Evolutionary conservation across 2,329 filamentous ascomycete genomes (phyloP).

Genomic region (Colletotrichum tofieldiae): DNA sequence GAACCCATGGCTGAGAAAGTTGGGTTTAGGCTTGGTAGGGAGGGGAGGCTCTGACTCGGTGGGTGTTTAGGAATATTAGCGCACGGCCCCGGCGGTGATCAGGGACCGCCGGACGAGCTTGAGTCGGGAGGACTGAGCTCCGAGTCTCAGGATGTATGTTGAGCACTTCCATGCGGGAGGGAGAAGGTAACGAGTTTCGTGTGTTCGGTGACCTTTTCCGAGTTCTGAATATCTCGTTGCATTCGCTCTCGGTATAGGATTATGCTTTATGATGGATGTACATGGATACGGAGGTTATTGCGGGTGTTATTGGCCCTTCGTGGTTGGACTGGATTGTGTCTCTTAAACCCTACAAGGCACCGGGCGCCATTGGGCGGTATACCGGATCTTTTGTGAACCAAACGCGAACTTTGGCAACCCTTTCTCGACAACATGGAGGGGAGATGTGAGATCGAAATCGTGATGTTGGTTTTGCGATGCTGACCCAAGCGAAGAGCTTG

Average conservation of each 20-base stretch:
- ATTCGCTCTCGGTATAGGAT: neutral
- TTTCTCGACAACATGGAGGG: too few relatives aligned
- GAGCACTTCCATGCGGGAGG: constrained; percentile 12
- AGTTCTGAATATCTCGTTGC: neutral
- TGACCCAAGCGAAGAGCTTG: neutral
- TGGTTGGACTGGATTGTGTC: neutral
- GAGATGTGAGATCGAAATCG: neutral
- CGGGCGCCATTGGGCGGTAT: neutral
- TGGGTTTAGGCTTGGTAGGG: neutral
- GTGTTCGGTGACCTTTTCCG: neutral
- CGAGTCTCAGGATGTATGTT: constrained; percentile 41
- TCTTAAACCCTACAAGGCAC: neutral
- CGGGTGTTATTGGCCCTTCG: neutral
- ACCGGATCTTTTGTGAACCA: neutral
- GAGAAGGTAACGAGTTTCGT: neutral
- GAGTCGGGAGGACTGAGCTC: constrained; percentile 35
- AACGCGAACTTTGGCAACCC: neutral
- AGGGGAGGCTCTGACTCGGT: constrained; percentile 31
- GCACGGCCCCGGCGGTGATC: constrained; percentile 37
- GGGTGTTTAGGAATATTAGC: constrained; percentile 22
- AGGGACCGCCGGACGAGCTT: constrained; percentile 12
- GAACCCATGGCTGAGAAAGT: neutral
- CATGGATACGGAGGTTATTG: neutral
- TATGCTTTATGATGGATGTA: constrained; percentile 7
- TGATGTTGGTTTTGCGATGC: neutral